Percentiles rank a stretch among this genome's conserved stretches.
Evolutionary conservation across 106 monocot genomes (phyloP).

Genomic region (Dendrobium chrysotoxum): DNA sequence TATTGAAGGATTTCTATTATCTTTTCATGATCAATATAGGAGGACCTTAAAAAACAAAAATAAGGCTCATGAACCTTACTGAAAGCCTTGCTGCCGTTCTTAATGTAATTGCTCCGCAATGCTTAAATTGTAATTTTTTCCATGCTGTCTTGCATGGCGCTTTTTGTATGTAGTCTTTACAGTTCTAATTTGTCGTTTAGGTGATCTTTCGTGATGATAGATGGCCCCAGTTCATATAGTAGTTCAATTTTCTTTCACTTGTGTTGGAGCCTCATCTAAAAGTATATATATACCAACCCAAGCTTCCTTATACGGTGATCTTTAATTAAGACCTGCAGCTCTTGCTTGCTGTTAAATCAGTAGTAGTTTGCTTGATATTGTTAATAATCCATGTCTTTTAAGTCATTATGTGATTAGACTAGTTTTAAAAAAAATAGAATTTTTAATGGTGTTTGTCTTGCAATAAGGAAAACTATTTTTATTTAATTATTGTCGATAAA

Average conservation of each 20-base stretch:
- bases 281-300: background rate
- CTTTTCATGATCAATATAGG: background rate
- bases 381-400: background rate
- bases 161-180: background rate
- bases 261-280: background rate
- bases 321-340: background rate
- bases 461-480: background rate
- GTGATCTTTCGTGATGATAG: background rate
- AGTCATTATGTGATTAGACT: background rate
- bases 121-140: background rate
- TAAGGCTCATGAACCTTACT: background rate
- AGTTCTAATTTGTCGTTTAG: background rate
- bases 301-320: background rate
- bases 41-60: background rate
- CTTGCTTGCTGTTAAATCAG: slow-evolving; percentile 1
- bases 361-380: background rate
- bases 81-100: background rate
- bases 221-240: background rate
- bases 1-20: background rate
- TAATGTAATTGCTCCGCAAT: background rate
- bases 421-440: background rate
- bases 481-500: background rate
- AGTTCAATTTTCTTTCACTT: background rate
- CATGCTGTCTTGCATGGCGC: background rate
- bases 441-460: background rate